phyloP scores from a whole-genome alignment of 768 basidiomycete species.

The Hortiboletus flavorubellus region DNA sequence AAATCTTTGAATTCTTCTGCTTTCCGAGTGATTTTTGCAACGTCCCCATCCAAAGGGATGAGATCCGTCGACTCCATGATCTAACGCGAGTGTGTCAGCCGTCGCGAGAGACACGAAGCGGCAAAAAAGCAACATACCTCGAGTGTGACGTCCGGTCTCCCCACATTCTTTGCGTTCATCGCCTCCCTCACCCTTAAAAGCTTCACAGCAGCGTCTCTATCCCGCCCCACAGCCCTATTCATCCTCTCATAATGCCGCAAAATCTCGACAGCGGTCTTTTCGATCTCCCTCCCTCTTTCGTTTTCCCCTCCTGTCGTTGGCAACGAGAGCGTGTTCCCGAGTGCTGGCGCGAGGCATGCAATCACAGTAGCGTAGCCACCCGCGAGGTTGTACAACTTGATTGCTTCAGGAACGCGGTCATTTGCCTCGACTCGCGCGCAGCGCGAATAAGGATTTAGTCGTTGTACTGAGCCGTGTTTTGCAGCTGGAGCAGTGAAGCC shows the following conservation, averaged over 20 bases:
- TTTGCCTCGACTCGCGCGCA: slow-evolving; percentile 81
- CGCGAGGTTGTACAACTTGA: slow-evolving; percentile 94
- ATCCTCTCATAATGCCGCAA: slow-evolving; percentile 76
- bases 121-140: slow-evolving; percentile 52
- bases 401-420: slow-evolving; percentile 83
- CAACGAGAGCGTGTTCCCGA: slow-evolving; percentile 78
- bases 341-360: slow-evolving; percentile 78
- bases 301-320: slow-evolving; percentile 45
- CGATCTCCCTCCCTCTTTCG: slow-evolving; percentile 64
- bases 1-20: slow-evolving; percentile 88
- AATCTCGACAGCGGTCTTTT: slow-evolving; percentile 74
- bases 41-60: slow-evolving; percentile 82
- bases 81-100: slow-evolving; percentile 35
- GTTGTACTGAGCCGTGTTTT: slow-evolving; percentile 65
- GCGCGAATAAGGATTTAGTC: slow-evolving; percentile 80
- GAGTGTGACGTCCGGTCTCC: slow-evolving; percentile 72
- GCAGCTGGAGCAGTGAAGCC: slow-evolving; percentile 69
- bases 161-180: slow-evolving; percentile 67
- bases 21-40: slow-evolving; percentile 76
- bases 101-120: not conserved
- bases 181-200: slow-evolving; percentile 81
- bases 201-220: slow-evolving; percentile 68
- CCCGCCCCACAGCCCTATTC: slow-evolving; percentile 68
- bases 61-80: slow-evolving; percentile 85
- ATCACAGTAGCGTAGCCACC: slow-evolving; percentile 89